phyloP scores from a whole-genome alignment of 2,329 filamentous ascomycete genomes.

The Fusarium transvaalense region DNA sequence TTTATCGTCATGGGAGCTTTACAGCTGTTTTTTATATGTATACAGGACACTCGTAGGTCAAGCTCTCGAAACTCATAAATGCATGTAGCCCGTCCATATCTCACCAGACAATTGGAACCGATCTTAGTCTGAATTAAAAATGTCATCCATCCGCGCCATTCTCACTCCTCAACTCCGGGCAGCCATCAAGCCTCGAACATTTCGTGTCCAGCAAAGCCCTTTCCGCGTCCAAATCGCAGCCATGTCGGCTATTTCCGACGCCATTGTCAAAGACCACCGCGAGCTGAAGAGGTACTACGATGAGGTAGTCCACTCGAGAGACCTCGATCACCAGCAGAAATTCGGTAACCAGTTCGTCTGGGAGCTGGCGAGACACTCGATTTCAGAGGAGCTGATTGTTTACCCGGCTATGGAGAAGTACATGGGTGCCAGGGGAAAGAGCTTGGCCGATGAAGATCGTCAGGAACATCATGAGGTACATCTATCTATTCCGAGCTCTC shows the following conservation, averaged over 20 bases:
- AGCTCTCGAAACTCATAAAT: neutral
- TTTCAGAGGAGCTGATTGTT: conserved; percentile 64
- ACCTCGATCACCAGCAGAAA: conserved; percentile 55
- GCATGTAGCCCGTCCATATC: too few relatives aligned
- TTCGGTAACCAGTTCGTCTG: conserved; percentile 63
- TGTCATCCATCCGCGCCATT: conserved; percentile 9
- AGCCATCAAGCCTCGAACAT: neutral
- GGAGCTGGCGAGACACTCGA: conserved; percentile 62
- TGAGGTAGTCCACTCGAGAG: conserved; percentile 54
- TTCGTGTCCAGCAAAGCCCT: neutral
- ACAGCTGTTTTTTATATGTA: neutral
- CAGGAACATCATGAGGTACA: conserved; percentile 60
- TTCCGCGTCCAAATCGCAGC: conserved; percentile 1
- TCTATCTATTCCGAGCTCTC: too few relatives aligned
- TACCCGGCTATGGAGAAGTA: conserved; percentile 67
- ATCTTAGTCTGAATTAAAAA: neutral
- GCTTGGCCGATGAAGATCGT: conserved; percentile 62
- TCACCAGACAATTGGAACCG: neutral
- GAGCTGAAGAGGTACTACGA: conserved; percentile 55
- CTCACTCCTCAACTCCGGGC: neutral
- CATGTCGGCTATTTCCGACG: conserved; percentile 37
- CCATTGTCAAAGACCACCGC: conserved; percentile 49
- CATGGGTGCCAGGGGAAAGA: conserved; percentile 57
- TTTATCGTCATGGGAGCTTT: neutral
- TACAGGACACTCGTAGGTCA: rapidly evolving